Base-by-base conservation (phyloP, 2,329 filamentous ascomycete species). In the Claviceps capensis region DNA sequence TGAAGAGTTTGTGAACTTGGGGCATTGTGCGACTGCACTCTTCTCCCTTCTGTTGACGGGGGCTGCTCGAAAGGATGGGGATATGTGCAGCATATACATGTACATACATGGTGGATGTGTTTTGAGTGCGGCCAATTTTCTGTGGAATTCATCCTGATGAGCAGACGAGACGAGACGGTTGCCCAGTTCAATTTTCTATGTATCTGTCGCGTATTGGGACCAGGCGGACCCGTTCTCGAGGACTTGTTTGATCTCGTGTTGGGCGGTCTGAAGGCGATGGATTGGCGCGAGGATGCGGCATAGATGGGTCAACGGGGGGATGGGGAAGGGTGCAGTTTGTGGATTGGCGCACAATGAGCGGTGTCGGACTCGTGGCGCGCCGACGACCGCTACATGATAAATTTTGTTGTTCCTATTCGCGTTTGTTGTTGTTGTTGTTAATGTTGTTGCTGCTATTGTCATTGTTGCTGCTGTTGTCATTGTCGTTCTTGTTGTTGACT, bases 381-480 rank as follows among this genome's bases (percentile, higher is more conserved):
- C 61, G 61, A 67, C 63, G 67, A 69, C 64, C 64, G 64, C 66
- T 71, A 71, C 68, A 70, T 71, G 65, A 72, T 72, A 70, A 65
- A 72, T 71, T 64, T 71, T 70, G 71, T 8, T 40, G 17, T 67
- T 71, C 64, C 60, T 69, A 71, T 71, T 70, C 22, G 17, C 19
- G 42, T 43, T 48, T 14, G 42, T 40, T 19, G 43, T 50, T 46
- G 11, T 17, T 22, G 17, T 71, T 64, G 70, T 70, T 37, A n/a
- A 65, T 70, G 65, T 60, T 69, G 71, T 70, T 70, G 14, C 9
- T 36, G 64, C 61, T 69, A 70, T 70, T 69, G 16, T 30, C 38
- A 26, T 34, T 47, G 3, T 22, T 70, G 64, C 61, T 70, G 64
- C 61, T 69, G 70, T 70, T 69, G 16, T 30, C 38, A 26, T 34